Evolutionary conservation across 495 filamentous ascomycete species (phyloP).

Genomic region (Hypoxylon intermedium): DNA sequence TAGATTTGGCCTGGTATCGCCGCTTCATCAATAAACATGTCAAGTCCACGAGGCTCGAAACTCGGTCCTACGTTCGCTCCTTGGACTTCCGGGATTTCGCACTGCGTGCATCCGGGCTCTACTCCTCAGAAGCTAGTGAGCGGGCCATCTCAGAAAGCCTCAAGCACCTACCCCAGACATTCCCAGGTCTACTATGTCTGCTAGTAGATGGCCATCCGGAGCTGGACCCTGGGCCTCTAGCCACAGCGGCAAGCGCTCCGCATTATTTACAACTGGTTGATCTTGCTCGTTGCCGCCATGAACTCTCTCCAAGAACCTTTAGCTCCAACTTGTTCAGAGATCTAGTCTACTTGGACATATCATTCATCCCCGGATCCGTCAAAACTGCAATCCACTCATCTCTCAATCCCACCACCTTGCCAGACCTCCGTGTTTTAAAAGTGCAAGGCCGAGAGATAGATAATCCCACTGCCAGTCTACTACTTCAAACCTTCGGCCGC

Average conservation of each 20-base stretch:
- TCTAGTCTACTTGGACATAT: conserved; percentile 56
- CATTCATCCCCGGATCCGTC: conserved; percentile 47
- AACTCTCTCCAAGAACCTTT: conserved; percentile 44
- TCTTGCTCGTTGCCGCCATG: conserved; percentile 41
- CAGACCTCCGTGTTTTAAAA: conserved; percentile 52
- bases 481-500: conserved; percentile 41
- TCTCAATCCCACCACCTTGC: conserved; percentile 41
- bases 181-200: conserved; percentile 49
- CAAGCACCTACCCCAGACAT: conserved; percentile 32
- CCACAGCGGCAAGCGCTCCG: conserved; percentile 4
- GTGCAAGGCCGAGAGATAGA: conserved; percentile 47
- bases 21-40: conserved; percentile 46
- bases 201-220: conserved; percentile 49
- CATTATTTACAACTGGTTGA: conserved; percentile 44
- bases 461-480: conserved; percentile 33
- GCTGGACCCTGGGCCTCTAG: conserved; percentile 41
- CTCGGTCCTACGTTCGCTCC: conserved; percentile 43
- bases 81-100: conserved; percentile 50
- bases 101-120: conserved; percentile 35
- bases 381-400: conserved; percentile 34
- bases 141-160: conserved; percentile 44
- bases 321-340: conserved; percentile 36
- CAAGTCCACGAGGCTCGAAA: conserved; percentile 32
- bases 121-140: conserved; percentile 43
- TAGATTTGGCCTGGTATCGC: conserved; percentile 51